Evolutionary conservation across 805 yeast species (phyloP).

Genomic region (Wickerhamiella spandovensis): DNA sequence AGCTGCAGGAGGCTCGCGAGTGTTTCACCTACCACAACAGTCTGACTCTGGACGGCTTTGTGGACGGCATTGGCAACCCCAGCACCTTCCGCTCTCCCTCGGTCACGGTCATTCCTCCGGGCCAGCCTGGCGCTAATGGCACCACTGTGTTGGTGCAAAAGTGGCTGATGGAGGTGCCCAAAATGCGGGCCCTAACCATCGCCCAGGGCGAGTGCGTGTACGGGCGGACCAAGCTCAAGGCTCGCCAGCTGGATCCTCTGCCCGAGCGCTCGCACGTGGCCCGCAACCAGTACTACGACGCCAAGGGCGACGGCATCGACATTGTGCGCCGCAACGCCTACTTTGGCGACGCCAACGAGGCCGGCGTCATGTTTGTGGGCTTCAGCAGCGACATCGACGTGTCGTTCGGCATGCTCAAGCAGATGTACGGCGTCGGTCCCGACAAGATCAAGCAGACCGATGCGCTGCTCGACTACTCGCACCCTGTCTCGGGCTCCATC

Average conservation of each 20-base stretch:
- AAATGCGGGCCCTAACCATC: neutral
- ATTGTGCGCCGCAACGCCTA: neutral
- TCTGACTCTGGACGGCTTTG: neutral
- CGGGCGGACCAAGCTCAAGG: neutral
- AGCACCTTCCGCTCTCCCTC: neutral
- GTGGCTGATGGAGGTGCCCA: neutral
- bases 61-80: neutral
- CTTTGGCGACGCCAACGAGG: conserved; percentile 49
- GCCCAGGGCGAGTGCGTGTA: neutral
- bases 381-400: conserved; percentile 31
- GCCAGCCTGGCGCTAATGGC: neutral
- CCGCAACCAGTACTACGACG: neutral
- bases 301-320: neutral
- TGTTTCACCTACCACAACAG: neutral
- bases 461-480: neutral
- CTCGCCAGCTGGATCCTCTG: neutral
- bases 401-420: neutral
- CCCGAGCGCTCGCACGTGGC: neutral
- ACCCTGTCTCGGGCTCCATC: neutral
- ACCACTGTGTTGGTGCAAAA: neutral
- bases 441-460: neutral
- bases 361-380: conserved; percentile 85
- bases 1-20: neutral
- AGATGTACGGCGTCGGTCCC: neutral
- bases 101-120: neutral